Evolutionary conservation across 805 yeast genomes (phyloP), one percentile per base, ranked within the genome.

Genomic region (Wickerhamomyces kurtzmanii): DNA sequence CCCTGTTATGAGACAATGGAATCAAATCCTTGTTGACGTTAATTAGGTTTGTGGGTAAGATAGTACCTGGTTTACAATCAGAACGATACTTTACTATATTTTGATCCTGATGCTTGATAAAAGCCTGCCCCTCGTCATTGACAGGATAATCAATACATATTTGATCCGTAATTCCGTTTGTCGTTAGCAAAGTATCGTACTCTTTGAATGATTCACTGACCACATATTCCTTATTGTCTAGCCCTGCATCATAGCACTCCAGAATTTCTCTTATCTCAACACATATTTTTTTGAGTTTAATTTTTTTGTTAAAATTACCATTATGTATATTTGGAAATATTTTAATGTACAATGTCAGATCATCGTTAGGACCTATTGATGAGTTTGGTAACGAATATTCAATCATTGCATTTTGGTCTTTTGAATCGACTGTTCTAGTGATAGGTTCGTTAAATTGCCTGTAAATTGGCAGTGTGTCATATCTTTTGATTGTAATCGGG

Each of bases 331-430:
- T 70, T 24, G 63, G 65, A 38, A 53, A 51, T 1, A 72, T 43
- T 22, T 59, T 60, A 12, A 63, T 39, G 18, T 48, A 43, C 5
- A 73, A 28, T 6, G 43, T 38, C 6, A 75, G 42, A 6, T 52
- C 48, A 42, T 76, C 85, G 28, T 57, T 59, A 0, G 76, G 76
- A 2, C 81, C 77, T n/a, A 75, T 59, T 18, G 77, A 65, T 5
- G 73, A 59, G 5, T 61, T 59, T 1, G 75, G 70, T 12, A 75
- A 38, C 6, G 55, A 50, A 27, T 68, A 54, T 14, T 65, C 68
- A 7, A 68, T 55, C 18, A 64, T 41, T 8, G 68, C 58, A 33
- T 62, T 68, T 8, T 59, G 56, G 42, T 75, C 81, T 12, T 58
- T 51, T 1, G 78, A 65, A 11, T 50, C 55, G 4, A 53, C 53